phyloP scores from a whole-genome alignment of 2,329 filamentous ascomycete genomes.

The Talaromyces sp. region DNA sequence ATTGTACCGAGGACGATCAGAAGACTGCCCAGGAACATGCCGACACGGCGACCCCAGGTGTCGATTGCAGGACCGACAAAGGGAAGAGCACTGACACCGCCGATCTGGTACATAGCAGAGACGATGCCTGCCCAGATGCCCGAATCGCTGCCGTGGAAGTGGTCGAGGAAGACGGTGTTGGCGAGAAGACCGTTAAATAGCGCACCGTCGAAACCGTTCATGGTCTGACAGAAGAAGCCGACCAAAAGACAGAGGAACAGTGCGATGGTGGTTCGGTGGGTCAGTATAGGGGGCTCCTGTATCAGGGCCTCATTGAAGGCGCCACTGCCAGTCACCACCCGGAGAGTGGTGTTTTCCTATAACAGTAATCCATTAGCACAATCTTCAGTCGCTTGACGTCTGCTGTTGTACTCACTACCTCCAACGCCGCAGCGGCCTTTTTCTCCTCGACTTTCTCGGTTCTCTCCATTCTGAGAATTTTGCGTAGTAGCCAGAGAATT shows the following conservation, averaged over 20 bases:
- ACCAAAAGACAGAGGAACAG: constrained; percentile 19
- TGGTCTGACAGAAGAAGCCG: constrained; percentile 50
- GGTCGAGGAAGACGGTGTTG: constrained; percentile 47
- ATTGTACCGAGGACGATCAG: constrained; percentile 55
- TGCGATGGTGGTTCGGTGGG: constrained; percentile 6
- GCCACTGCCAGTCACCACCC: constrained; percentile 9
- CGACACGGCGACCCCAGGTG: constrained; percentile 53
- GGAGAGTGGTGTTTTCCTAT: constrained; percentile 12
- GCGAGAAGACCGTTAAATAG: constrained; percentile 55
- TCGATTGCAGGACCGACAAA: constrained; percentile 50
- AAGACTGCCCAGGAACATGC: constrained; percentile 57
- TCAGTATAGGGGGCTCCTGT: constrained; percentile 14
- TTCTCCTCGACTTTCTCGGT: neutral
- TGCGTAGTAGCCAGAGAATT: neutral
- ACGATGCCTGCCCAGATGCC: constrained; percentile 48
- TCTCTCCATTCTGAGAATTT: neutral
- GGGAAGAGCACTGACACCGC: constrained; percentile 46
- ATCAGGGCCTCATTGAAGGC: constrained; percentile 16
- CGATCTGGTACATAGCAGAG: constrained; percentile 51
- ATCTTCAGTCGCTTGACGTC: neutral
- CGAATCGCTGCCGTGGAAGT: constrained; percentile 43
- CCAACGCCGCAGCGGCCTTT: neutral
- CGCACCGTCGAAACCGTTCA: constrained; percentile 60
- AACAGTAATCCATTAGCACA: neutral
- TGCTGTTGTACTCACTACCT: neutral